Base-by-base conservation (phyloP, 768 basidiomycete species). In the Rhizopogon vulgaris region DNA sequence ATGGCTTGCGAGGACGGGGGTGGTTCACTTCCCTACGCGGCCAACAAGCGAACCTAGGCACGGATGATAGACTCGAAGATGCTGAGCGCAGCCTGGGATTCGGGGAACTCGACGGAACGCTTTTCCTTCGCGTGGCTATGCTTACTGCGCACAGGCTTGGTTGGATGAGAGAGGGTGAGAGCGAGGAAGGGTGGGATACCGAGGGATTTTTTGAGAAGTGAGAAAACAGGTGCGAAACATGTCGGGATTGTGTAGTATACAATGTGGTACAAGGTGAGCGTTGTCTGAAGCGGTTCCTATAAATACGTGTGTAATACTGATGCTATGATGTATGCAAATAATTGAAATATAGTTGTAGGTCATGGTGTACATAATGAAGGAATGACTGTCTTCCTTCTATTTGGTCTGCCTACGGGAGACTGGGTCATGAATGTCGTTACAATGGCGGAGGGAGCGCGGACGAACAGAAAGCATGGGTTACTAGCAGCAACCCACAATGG, bases 111-210 rank as follows among this genome's bases (percentile, higher is more conserved):
- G 65, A 67, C 38, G 65, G 65, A 40, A 61, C 61, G 3, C 18
- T 67, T 18, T 67, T 67, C 49, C 47, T 61, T 45, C 49, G 65
- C 24, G 57, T 60, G 25, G 64, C 66, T 14, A 56, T 57, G 42
- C 47, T 67, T 18, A 65, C 63, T 14, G 54, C 62, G 51, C 54
- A 65, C 36, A 58, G 61, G 42, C 48, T 68, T 27, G 71, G 68
- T 10, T 71, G 69, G 69, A 67, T 71, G 65, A 52, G 65, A 22
- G 71, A 72, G 48, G 71, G 71, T 0, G 46, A 68, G 52, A 32
- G 54, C 10, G 40, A 54, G 32, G 54, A 50, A 6, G 55, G 48
- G 1, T 72, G 69, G 67, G 62, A 70, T 56, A 57, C 60, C n/a
- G 58, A 57, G 6, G 68, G 63, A 36, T 63, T 71, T 48, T 65